Conservation (phyloP, 139 green algal species). For the Chlorella ohadii region DNA sequence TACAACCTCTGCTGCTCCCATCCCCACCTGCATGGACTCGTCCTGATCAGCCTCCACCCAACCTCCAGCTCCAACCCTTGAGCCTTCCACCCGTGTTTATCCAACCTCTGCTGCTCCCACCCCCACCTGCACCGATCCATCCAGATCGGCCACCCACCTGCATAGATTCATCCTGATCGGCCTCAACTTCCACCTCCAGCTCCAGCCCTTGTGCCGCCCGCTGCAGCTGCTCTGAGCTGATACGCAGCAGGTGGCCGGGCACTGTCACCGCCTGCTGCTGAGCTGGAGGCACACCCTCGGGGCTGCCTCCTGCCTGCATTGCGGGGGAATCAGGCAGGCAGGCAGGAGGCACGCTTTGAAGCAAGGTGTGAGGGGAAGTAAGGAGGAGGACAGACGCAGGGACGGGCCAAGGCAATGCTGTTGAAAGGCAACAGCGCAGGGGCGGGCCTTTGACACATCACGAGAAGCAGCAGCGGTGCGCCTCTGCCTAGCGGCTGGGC, state of each 20-base stretch:
- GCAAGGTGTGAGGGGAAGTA: no score
- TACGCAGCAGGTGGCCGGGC: conserved; percentile 16
- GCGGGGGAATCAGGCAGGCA: not conserved
- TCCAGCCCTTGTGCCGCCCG: not conserved
- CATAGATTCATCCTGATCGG: not conserved
- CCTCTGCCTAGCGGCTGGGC: no score
- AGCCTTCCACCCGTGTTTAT: not conserved
- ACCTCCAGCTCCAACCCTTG: not conserved
- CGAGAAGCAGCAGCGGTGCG: no score
- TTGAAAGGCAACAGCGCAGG: no score
- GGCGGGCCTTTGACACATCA: no score
- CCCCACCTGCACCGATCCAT: not conserved
- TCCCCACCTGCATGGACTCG: no score
- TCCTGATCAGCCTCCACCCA: not conserved
- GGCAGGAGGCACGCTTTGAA: no score
- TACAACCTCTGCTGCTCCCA: no score
- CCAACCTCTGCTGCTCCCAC: no score
- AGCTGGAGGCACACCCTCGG: not conserved
- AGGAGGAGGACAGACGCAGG: no score
- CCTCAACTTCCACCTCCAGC: not conserved
- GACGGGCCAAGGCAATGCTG: no score
- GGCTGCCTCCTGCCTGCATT: no score
- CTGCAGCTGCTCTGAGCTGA: not conserved
- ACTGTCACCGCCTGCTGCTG: not conserved
- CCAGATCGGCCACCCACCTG: not conserved